Evolutionary conservation across 352 stramenopile genomes (phyloP).

Genomic region (Phytophthora sojae): DNA sequence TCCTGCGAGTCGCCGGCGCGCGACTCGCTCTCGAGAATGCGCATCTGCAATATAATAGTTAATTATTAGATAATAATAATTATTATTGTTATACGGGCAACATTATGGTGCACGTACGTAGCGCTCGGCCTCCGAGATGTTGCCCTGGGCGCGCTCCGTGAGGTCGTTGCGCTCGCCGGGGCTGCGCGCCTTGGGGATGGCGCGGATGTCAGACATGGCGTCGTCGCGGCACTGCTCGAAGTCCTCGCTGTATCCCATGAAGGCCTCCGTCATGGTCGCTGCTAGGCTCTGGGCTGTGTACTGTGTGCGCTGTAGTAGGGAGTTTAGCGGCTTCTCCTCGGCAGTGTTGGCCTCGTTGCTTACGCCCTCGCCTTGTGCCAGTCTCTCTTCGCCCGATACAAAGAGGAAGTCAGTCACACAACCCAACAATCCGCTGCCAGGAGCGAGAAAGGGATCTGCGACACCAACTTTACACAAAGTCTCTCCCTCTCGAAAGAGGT

Average conservation of each 20-base stretch:
- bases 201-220: constrained; percentile 74
- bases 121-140: constrained; percentile 81
- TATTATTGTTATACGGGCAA: too few relatives aligned
- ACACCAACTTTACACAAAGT: constrained; percentile 22
- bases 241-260: constrained; percentile 85
- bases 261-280: constrained; percentile 75
- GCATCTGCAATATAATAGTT: constrained; percentile 46
- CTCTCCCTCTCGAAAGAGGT: constrained; percentile 13
- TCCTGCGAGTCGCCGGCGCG: constrained; percentile 81
- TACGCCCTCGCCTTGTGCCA: constrained; percentile 7
- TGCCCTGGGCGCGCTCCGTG: constrained; percentile 61
- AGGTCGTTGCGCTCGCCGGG: constrained; percentile 55
- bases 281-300: background rate
- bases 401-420: constrained; percentile 41
- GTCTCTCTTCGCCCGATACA: constrained; percentile 18
- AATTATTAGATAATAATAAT: too few relatives aligned
- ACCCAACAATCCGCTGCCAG: constrained; percentile 37
- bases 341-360: background rate
- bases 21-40: constrained; percentile 86
- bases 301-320: background rate
- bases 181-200: constrained; percentile 53
- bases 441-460: constrained; percentile 28
- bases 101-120: constrained; percentile 48
- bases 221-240: constrained; percentile 88
- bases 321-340: constrained; percentile 7